Conservation (phyloP, 2,329 filamentous ascomycete genomes). For the Fusarium drepaniforme region DNA sequence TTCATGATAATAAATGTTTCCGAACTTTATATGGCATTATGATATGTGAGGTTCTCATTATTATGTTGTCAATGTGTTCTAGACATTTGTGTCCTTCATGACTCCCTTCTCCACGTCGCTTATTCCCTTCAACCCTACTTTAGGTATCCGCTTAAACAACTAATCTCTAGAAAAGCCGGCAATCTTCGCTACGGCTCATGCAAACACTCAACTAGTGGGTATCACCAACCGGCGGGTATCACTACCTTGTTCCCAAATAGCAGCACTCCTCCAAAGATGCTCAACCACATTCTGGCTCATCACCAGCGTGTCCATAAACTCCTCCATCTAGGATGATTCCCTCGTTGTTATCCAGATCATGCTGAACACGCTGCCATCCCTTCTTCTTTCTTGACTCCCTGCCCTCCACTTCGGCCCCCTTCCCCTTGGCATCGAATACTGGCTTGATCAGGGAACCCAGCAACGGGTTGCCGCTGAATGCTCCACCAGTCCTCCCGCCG, state of each 20-base stretch:
- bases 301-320: slow-evolving; percentile 56
- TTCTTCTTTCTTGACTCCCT: slow-evolving; percentile 58
- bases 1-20: not conserved
- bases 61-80: not conserved
- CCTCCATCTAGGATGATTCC: slow-evolving; percentile 70
- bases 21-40: not conserved
- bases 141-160: not conserved
- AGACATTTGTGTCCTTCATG: not conserved
- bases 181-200: not conserved
- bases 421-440: slow-evolving; percentile 66
- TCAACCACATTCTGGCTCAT: slow-evolving; percentile 55
- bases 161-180: not conserved
- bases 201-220: not conserved
- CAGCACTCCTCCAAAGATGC: not conserved
- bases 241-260: not conserved
- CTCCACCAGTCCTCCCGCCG: slow-evolving; percentile 58
- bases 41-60: not conserved
- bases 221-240: slow-evolving; percentile 1
- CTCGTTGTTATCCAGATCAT: slow-evolving; percentile 70
- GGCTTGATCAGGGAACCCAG: slow-evolving; percentile 75
- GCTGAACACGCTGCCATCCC: slow-evolving; percentile 71
- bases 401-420: slow-evolving; percentile 55
- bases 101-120: not conserved
- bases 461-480: slow-evolving; percentile 77
- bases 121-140: not conserved